Evolutionary conservation across 2,329 filamentous ascomycete species (phyloP).

Genomic region (Colletotrichum coccodes): DNA sequence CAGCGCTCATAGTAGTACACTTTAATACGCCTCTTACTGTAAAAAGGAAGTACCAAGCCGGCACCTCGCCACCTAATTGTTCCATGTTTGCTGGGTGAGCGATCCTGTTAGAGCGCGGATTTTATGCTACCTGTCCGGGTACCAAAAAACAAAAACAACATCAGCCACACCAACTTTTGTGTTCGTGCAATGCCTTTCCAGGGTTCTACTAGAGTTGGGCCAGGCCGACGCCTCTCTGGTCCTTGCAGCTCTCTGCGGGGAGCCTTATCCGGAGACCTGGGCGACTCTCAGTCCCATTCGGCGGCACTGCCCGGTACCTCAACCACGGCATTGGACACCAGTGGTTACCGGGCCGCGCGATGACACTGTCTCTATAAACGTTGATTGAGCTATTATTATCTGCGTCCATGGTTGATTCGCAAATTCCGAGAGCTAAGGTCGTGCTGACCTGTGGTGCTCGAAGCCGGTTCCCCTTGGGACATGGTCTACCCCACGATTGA

Average conservation of each 20-base stretch:
- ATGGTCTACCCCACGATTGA: slow-evolving; percentile 6
- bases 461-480: slow-evolving; percentile 3
- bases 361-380: neutral
- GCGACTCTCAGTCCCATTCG: neutral
- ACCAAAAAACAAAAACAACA: no score
- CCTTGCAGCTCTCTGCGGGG: neutral
- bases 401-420: slow-evolving; percentile 6
- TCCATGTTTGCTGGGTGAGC: no score
- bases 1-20: no score
- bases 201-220: neutral
- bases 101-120: no score
- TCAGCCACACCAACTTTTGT: no score
- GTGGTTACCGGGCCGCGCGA: neutral
- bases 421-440: slow-evolving; percentile 3
- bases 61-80: no score
- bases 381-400: slow-evolving; percentile 26
- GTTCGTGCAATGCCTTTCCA: neutral
- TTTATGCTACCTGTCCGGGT: no score
- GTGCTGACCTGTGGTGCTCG: slow-evolving; percentile 2
- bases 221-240: neutral
- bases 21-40: no score
- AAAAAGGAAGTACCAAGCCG: no score
- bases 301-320: slow-evolving; percentile 8
- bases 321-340: neutral
- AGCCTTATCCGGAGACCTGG: neutral